A percentile compares a stretch with the other conserved stretches of the same genome.
Conservation (phyloP, 352 stramenopile species). For the Peronospora destructor region DNA sequence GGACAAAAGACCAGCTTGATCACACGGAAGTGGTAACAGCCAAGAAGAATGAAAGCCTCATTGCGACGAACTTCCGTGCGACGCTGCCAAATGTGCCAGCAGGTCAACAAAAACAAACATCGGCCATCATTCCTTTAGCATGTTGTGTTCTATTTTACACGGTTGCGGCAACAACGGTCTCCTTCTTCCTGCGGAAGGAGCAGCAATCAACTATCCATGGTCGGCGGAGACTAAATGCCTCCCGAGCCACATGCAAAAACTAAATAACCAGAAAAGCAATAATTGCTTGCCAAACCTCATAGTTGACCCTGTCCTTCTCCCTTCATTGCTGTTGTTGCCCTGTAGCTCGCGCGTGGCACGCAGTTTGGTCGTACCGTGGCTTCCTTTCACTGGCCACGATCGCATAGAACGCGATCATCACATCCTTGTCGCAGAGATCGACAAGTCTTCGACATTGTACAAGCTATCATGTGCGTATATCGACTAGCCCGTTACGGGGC, state of each 20-base stretch:
- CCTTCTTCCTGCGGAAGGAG: conserved; percentile 46
- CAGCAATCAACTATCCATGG: conserved; percentile 11
- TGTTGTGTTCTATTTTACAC: conserved; percentile 41
- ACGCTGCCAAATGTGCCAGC: no score
- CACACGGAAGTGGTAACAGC: no score
- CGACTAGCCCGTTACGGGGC: conserved; percentile 4
- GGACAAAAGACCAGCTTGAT: no score
- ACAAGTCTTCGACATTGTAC: conserved; percentile 1
- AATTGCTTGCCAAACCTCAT: conserved; percentile 24
- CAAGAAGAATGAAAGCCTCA: no score
- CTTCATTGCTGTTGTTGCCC: conserved; percentile 9
- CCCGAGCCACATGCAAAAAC: conserved; percentile 14
- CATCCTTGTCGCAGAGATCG: conserved; percentile 2
- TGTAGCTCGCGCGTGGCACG: conserved; percentile 8
- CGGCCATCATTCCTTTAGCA: conserved; percentile 4
- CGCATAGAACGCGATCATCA: conserved; percentile 1
- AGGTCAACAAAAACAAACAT: no score
- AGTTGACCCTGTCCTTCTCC: neutral
- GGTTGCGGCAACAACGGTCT: conserved; percentile 20
- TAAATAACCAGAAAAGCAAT: conserved; percentile 25
- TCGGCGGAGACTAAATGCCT: conserved; percentile 9
- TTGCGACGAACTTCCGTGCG: no score
- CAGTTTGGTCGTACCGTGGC: conserved; percentile 9
- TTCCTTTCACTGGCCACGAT: neutral
- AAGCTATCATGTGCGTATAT: neutral